phyloP scores from a whole-genome alignment of 2,329 filamentous ascomycete species.

The Ascosphaera pollenicola region DNA sequence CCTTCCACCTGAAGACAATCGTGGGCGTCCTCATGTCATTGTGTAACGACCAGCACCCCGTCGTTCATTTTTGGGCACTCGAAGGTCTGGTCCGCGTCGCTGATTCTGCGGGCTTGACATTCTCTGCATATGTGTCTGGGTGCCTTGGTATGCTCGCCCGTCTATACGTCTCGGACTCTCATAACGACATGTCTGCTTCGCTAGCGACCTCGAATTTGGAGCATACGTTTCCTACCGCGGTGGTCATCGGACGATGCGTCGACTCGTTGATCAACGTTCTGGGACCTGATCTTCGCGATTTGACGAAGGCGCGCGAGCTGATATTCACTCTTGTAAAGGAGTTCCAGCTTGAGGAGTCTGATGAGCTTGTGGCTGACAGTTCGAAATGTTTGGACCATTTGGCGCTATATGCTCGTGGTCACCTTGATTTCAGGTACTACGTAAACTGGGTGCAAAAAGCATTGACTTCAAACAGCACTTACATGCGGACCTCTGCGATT shows the following conservation, averaged over 20 bases:
- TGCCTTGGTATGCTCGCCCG: conserved; percentile 87
- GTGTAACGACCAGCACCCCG: conserved; percentile 82
- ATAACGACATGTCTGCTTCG: conserved; percentile 63
- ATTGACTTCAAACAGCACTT: conserved; percentile 43
- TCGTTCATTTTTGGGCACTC: conserved; percentile 90
- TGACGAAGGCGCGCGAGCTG: conserved; percentile 74
- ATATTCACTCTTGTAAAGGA: conserved; percentile 70
- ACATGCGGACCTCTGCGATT: conserved; percentile 59
- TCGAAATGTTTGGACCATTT: conserved; percentile 75
- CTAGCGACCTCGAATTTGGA: conserved; percentile 78
- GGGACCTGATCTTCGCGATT: conserved; percentile 83
- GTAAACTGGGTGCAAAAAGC: conserved; percentile 63
- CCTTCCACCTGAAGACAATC: conserved; percentile 90
- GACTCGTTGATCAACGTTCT: conserved; percentile 95
- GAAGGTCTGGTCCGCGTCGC: conserved; percentile 71
- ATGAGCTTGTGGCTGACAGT: conserved; percentile 51
- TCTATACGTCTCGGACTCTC: conserved; percentile 74
- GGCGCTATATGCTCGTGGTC: conserved; percentile 70
- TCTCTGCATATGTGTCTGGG: conserved; percentile 72
- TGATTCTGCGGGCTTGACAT: conserved; percentile 79
- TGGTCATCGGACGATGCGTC: conserved; percentile 67
- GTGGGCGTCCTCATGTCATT: conserved; percentile 96
- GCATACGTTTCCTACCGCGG: conserved; percentile 58
- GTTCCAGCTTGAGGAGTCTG: conserved; percentile 54
- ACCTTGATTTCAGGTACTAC: conserved; percentile 67